A percentile compares a stretch with the other conserved stretches of the same genome.
These are phyloP conservation scores for Penicillium occitanis DNA, from an alignment of 2,329 filamentous ascomycete genomes.

Conservation along the genomic window DNA sequence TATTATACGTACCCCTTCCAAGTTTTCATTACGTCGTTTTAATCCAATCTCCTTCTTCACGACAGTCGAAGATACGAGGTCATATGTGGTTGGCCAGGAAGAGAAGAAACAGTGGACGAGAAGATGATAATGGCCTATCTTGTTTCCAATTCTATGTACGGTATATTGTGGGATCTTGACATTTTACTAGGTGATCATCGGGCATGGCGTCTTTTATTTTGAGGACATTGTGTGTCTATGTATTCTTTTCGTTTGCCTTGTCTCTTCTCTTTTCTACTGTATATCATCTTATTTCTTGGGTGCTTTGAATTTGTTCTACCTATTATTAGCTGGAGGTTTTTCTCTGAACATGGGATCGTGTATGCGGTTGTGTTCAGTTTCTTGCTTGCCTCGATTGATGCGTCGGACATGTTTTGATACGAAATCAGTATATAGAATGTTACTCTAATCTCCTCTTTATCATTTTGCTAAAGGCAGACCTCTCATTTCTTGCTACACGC, in stretches of 20 bases:
- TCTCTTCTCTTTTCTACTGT: not conserved
- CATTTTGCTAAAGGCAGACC: slow-evolving; percentile 34
- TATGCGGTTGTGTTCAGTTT: not conserved
- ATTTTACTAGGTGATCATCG: slow-evolving; percentile 17
- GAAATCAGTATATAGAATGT: slow-evolving; percentile 13
- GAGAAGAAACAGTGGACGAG: slow-evolving; percentile 9
- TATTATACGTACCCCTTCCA: slow-evolving; percentile 5
- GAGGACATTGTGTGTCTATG: slow-evolving; percentile 5
- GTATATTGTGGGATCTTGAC: slow-evolving; percentile 15
- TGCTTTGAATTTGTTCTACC: not conserved
- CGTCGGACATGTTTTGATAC: slow-evolving; percentile 4
- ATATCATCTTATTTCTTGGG: not conserved
- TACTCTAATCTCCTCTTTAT: slow-evolving; percentile 20
- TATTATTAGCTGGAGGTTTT: not conserved
- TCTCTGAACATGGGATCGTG: not conserved
- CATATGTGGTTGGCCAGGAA: slow-evolving; percentile 14
- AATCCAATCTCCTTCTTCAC: not conserved
- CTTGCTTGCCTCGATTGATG: not conserved
- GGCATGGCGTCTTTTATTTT: slow-evolving; percentile 18
- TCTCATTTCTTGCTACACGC: not conserved
- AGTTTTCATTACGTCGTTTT: slow-evolving; percentile 6
- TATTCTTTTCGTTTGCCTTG: not conserved
- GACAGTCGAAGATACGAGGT: not conserved
- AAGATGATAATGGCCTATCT: not conserved
- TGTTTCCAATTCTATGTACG: slow-evolving; percentile 9